Conservation (phyloP, 2,329 filamentous ascomycete species). For the Fusarium sp. region DNA sequence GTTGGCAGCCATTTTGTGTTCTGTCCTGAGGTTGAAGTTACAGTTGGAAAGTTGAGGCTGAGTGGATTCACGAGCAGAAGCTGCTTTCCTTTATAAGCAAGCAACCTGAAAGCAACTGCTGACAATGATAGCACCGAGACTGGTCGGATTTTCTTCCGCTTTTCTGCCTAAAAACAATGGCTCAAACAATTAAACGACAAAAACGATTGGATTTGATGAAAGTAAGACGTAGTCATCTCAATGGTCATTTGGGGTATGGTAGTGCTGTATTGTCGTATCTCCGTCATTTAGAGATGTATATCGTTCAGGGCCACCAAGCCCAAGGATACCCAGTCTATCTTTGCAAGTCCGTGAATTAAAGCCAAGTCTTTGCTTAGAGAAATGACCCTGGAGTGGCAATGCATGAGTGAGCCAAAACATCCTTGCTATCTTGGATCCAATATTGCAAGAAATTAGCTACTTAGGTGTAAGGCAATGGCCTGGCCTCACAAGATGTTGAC, state of each 20-base stretch:
- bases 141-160: neutral
- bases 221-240: neutral
- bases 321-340: neutral
- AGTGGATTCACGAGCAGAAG: conserved; percentile 26
- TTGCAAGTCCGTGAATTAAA: conserved; percentile 1
- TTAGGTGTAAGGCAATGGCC: neutral
- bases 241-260: neutral
- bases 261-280: neutral
- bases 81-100: conserved; percentile 10
- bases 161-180: conserved; percentile 1
- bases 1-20: conserved; percentile 46
- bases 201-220: neutral
- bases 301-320: neutral
- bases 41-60: conserved; percentile 27
- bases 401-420: neutral
- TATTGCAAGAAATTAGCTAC: neutral
- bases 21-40: conserved; percentile 8
- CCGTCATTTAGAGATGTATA: neutral
- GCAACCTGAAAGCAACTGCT: neutral
- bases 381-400: neutral
- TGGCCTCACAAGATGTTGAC: neutral
- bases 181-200: neutral
- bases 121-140: conserved; percentile 1
- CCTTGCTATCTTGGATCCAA: conserved; percentile 2
- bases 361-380: neutral